Conservation (phyloP, 352 stramenopile species). For the Globisporangium sylvaticum region DNA sequence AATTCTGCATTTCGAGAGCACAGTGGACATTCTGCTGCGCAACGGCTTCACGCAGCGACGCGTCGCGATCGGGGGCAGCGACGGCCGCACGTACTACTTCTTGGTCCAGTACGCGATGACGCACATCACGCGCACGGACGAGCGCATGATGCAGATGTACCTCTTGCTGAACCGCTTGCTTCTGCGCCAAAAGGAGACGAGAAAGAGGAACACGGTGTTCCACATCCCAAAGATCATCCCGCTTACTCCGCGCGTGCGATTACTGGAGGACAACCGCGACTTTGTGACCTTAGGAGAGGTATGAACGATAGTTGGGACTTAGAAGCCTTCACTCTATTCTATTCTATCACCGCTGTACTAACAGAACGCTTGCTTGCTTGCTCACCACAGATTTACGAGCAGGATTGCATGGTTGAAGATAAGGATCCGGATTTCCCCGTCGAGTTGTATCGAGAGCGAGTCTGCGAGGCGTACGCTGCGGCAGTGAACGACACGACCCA, state of each 20-base stretch:
- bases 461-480: slow-evolving; percentile 65
- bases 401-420: slow-evolving; percentile 60
- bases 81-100: slow-evolving; percentile 89
- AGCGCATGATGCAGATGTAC: slow-evolving; percentile 94
- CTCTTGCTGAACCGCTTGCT: slow-evolving; percentile 86
- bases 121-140: slow-evolving; percentile 91
- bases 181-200: slow-evolving; percentile 83
- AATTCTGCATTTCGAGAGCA: slow-evolving; percentile 87
- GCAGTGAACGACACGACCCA: slow-evolving; percentile 29
- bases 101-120: slow-evolving; percentile 92
- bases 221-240: slow-evolving; percentile 91
- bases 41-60: slow-evolving; percentile 91
- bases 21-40: slow-evolving; percentile 77
- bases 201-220: slow-evolving; percentile 86
- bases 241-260: slow-evolving; percentile 85
- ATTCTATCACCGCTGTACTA: background rate
- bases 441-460: slow-evolving; percentile 70
- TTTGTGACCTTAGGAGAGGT: slow-evolving; percentile 83
- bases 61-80: slow-evolving; percentile 85
- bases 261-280: slow-evolving; percentile 83
- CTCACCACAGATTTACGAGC: slow-evolving; percentile 64
- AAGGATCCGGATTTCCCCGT: slow-evolving; percentile 77
- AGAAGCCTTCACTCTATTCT: too few relatives aligned
- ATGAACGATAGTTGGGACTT: too few relatives aligned
- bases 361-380: background rate